These are phyloP conservation scores for Ceratocystis smalleyi DNA, from an alignment of 2,329 filamentous ascomycete genomes.

Conservation along the genomic window DNA sequence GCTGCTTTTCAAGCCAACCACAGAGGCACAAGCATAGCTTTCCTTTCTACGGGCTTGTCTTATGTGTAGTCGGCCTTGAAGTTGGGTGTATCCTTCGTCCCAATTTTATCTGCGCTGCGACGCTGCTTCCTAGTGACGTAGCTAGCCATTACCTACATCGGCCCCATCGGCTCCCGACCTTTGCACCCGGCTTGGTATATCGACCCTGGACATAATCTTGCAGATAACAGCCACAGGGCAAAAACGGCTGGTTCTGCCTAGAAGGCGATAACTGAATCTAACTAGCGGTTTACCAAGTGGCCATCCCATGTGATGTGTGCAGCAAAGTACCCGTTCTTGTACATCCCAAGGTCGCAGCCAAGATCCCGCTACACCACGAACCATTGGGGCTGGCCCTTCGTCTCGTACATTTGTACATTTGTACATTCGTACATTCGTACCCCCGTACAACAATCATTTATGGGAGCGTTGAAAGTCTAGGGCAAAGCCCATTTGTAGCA, in stretches of 20 bases:
- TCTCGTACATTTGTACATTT: background rate
- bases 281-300: background rate
- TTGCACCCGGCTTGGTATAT: background rate
- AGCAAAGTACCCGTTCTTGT: background rate
- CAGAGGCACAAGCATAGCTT: background rate
- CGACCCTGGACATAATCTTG: background rate
- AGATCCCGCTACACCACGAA: background rate
- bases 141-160: background rate
- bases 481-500: background rate
- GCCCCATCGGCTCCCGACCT: background rate
- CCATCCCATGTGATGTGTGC: background rate
- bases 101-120: background rate
- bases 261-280: too few relatives aligned
- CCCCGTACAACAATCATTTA: background rate
- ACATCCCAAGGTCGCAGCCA: background rate
- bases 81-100: background rate
- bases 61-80: background rate
- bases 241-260: too few relatives aligned
- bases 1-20: background rate
- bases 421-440: too few relatives aligned
- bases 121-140: background rate
- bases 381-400: background rate
- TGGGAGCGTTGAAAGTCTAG: background rate
- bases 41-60: background rate
- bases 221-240: too few relatives aligned